Evolutionary conservation across 139 green algal species (phyloP), one percentile per base, ranked within the genome.

Genomic region (Closterium sp.): DNA sequence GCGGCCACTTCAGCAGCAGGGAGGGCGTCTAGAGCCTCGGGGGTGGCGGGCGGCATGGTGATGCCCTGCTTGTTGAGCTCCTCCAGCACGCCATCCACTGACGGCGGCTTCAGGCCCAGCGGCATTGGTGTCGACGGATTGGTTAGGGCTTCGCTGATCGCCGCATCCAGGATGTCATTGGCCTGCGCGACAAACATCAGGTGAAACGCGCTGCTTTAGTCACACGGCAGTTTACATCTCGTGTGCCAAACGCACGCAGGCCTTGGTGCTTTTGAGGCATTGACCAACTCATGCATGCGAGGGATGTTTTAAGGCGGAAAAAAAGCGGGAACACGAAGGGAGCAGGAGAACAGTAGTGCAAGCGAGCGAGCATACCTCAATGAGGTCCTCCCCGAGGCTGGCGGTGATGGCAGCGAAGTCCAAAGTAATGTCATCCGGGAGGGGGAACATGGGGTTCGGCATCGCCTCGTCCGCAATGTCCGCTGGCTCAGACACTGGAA

Each of bases 91-190:
- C 38, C 38, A 13, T 50, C 92, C 92, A 95, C 89, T 30, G 86
- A 95, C 9, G 92, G 92, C 21, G 85, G 85, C 85, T 32, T 30
- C 85, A 87, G 85, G 28, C n/a, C 28, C 85, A 87, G 85, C 22
- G 85, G 85, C 85, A 87, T 27, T 17, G 28, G 85, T 24, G 28
- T 32, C 24, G 85, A 17, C 11, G n/a, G 28, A 24, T 31, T 87
- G 85, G 85, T 87, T 22, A 89, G 17, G 86, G 31, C 31, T 24
- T 89, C 86, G 19, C 31, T 34, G 31, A 34, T 34, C 17, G 31
- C 86, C 31, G 31, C 31, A 70, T 34, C 86, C 5, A 34, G 31
- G 6, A 34, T 89, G 31, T 89, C 31, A 24, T 34, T 34, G 31
- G 86, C 86, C 31, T 89, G 86, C 17, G n/a, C n/a, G n/a, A 89